Evolutionary conservation across 805 yeast species (phyloP), one percentile per base, ranked within the genome.

Genomic region (Candida tibetensis): DNA sequence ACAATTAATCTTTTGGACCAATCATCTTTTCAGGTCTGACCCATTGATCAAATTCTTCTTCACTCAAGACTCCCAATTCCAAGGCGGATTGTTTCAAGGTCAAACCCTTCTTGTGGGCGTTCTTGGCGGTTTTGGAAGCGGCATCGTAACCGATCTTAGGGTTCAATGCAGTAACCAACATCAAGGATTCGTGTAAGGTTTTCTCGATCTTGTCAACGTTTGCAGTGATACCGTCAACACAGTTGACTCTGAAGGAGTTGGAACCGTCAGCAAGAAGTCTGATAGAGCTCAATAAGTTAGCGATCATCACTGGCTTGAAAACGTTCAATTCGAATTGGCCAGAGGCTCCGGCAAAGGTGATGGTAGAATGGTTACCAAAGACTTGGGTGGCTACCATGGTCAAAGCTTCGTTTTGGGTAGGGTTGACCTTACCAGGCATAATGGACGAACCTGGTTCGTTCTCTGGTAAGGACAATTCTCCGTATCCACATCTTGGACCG

Each of bases 371-470:
- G 81, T 93, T 93, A 65, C 99, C 99, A 62, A 93, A 88, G 18
- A 93, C 97, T 76, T 93, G 99, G 47, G 93, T 79, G 62, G 96
- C 89, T 45, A 91, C 96, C 95, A 93, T 95, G 48, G 98, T 93
- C 64, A 93, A 72, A 39, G 99, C 99, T 77, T 93, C 99, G 67
- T 90, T 90, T 75, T 93, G 99, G 40, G 99, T 93, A 50, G 99
- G 99, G 78, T 93, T 93, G 47, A 93, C 97, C 74, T 93, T 93
- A 63, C 99, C 99, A 37, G 99, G 99, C 99, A 93, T 93, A 68
- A 93, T 93, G 19, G 97, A 89, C 43, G 97, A 88, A 60, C 99
- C 99, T 41, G 99, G 99, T 74, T 93, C 99, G 69, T 93, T 93
- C 74, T 91, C 98, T 47, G 99, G 99, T 53, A 93, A 74, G 18